These are phyloP conservation scores for Amanita fuliginea DNA, from an alignment of 768 basidiomycete species.

Conservation along the genomic window DNA sequence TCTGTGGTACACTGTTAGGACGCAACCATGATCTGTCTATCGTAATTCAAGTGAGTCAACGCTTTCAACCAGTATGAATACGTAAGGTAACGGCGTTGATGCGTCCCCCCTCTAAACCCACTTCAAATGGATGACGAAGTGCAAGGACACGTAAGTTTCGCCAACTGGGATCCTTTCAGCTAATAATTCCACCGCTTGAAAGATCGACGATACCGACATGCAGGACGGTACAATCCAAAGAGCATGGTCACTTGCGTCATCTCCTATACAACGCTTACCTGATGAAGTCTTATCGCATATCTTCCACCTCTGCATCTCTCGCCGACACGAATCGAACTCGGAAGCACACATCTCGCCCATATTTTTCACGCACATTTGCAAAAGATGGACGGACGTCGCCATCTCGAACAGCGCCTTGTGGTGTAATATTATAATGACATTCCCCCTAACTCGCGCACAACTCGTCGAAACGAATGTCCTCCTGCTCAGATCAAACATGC, in stretches of 20 bases:
- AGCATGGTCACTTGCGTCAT: slow-evolving; percentile 1
- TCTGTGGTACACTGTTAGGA: not conserved
- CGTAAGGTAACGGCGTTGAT: not conserved
- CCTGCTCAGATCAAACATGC: slow-evolving; percentile 31
- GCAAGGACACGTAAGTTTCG: not conserved
- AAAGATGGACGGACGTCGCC: slow-evolving; percentile 37
- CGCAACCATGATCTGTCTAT: not conserved
- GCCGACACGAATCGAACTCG: slow-evolving; percentile 6
- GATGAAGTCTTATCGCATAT: slow-evolving; percentile 25
- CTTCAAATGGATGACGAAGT: not conserved
- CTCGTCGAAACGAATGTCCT: slow-evolving; percentile 24
- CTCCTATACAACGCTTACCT: slow-evolving; percentile 17
- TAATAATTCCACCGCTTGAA: not conserved
- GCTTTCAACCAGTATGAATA: not conserved
- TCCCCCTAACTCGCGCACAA: slow-evolving; percentile 28
- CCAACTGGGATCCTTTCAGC: not conserved
- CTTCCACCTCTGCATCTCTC: slow-evolving; percentile 16
- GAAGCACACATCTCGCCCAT: slow-evolving; percentile 10
- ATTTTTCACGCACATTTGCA: slow-evolving; percentile 36
- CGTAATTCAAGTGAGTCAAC: not conserved
- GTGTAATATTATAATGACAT: slow-evolving; percentile 35
- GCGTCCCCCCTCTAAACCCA: not conserved
- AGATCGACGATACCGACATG: not conserved
- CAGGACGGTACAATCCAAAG: not conserved
- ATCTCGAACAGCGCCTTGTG: slow-evolving; percentile 36